Conservation (phyloP, 2,329 filamentous ascomycete genomes). For the Neurospora sp. region DNA sequence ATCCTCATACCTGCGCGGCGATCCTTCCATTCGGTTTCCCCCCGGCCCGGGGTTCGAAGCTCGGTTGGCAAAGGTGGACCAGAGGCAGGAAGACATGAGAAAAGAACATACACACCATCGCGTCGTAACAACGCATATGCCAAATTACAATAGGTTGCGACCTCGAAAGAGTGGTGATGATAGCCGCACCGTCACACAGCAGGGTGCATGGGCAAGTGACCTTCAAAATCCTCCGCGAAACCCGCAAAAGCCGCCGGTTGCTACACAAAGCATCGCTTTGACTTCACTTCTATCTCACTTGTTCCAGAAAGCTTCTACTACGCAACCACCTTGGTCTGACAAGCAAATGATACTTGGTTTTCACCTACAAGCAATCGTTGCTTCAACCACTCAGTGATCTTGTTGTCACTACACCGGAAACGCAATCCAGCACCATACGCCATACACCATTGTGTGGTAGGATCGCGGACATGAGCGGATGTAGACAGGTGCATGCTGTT, state of each 20-base stretch:
- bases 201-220: neutral
- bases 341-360: neutral
- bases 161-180: neutral
- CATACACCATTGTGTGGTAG: neutral
- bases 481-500: neutral
- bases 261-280: neutral
- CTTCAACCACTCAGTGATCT: neutral
- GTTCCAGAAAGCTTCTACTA: neutral
- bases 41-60: neutral
- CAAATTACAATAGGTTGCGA: neutral
- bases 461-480: neutral
- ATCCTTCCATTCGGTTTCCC: neutral
- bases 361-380: neutral
- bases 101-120: neutral
- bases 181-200: neutral
- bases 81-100: neutral
- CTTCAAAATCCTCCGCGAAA: neutral
- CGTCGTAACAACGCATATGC: neutral
- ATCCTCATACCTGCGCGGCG: neutral
- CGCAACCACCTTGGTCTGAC: neutral
- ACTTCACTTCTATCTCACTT: neutral
- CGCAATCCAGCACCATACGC: neutral
- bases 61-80: neutral
- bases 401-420: neutral
- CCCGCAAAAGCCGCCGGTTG: neutral